Evolutionary conservation across 441 rosid genomes (phyloP).

Genomic region (Pelargonium australe): DNA sequence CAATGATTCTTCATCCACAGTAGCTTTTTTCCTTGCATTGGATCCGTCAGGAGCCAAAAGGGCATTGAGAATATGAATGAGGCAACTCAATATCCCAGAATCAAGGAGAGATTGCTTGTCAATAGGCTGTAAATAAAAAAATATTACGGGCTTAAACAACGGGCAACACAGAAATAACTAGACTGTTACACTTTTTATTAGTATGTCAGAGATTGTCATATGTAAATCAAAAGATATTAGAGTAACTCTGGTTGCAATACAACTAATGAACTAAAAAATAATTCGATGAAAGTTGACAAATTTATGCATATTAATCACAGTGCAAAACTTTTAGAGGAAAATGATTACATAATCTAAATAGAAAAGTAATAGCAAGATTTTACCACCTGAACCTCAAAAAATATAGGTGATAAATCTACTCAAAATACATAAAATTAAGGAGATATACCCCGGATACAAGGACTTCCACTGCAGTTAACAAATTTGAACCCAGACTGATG

Average conservation of each 20-base stretch:
- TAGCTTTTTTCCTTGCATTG: slow-evolving; percentile 29
- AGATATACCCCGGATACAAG: slow-evolving; percentile 90
- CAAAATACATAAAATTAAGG: slow-evolving; percentile 13
- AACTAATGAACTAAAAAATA: too few relatives aligned
- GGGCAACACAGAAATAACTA: neutral
- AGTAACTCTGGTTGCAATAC: neutral
- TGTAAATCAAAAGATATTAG: neutral
- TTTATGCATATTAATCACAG: too few relatives aligned
- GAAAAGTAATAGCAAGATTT: neutral
- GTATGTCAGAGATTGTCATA: neutral
- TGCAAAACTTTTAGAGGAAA: too few relatives aligned
- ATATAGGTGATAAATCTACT: neutral
- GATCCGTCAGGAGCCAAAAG: slow-evolving; percentile 57
- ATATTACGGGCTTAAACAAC: neutral
- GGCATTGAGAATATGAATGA: slow-evolving; percentile 70
- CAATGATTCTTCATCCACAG: slow-evolving; percentile 31
- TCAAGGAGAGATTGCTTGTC: slow-evolving; percentile 96
- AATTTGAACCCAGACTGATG: slow-evolving; percentile 80
- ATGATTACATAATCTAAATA: too few relatives aligned
- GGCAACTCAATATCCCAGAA: slow-evolving; percentile 97
- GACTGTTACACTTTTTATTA: neutral
- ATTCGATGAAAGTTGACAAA: too few relatives aligned
- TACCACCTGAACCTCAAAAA: neutral
- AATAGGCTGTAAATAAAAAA: slow-evolving; percentile 59
- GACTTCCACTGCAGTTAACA: slow-evolving; percentile 85